Base-by-base conservation (phyloP, 1,284 basidiomycete genomes). In the Kalmanozyma brasiliensis region DNA sequence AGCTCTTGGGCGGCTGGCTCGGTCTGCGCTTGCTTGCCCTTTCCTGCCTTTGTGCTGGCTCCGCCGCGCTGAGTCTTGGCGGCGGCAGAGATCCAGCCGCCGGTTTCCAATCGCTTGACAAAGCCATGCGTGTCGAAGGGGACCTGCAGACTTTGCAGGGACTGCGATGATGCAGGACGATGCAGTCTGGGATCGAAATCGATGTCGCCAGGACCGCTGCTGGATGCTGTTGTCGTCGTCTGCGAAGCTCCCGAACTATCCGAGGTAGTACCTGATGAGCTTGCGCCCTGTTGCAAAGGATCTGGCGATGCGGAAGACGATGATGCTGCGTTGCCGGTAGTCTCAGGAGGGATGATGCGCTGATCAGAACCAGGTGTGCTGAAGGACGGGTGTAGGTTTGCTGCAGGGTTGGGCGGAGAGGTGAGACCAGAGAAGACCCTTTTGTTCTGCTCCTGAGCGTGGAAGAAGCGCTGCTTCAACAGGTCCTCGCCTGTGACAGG, bases 41-140 rank as follows among this genome's bases (percentile, higher is more conserved):
- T 60, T 8, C 36, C 40, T 3, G 52, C 13, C 23, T 56, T 68
- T 16, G 52, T 30, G 22, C 16, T 36, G 17, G 58, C 30, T 19
- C 46, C 38, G 14, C 19, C 26, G 17, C 59, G 51, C 30, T 61
- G 49, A 44, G 51, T 24, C 22, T 60, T 41, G 37, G 47, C 43
- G 8, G 45, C 32, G 7, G 45, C 43, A 22, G 61, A 56, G 16
- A 72, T 46, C 76, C 76, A 78, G 16, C 77, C 78, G 19, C 74
- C 78, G 2, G 72, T 44, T 42, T 77, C 67, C 8, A 79, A 69
- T 14, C 73, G 58, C 46, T 66, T 64, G 35, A 79, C 76, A 43
- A 79, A 78, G 22, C 55, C 60, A 37, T 78, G 74, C 19, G 78
- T 77, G 48, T 79, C 70, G 46, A 79, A 79, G 5, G 78, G 78